phyloP scores from a whole-genome alignment of 2,329 filamentous ascomycete species.

The Pseudogymnoascus sp. region DNA sequence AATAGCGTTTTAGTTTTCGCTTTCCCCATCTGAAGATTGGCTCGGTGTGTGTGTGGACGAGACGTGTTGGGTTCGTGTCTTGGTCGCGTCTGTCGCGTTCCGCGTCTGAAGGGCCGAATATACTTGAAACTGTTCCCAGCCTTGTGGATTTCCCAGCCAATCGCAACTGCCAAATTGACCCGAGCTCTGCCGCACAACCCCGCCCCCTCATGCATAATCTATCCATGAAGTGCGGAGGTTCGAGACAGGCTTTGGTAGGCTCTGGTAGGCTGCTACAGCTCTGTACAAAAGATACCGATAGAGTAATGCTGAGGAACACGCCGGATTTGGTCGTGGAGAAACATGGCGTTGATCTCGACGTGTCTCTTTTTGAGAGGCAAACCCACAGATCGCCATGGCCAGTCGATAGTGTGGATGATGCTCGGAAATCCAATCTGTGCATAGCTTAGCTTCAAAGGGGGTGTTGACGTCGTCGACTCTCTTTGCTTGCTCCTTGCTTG shows the following conservation, averaged over 20 bases:
- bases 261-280: not conserved
- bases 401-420: slow-evolving; percentile 3
- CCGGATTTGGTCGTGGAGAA: slow-evolving; percentile 6
- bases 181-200: not conserved
- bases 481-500: not conserved
- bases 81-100: slow-evolving; percentile 7
- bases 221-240: slow-evolving; percentile 5
- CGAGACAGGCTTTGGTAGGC: not conserved
- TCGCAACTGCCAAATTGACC: slow-evolving; percentile 1
- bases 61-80: slow-evolving; percentile 6
- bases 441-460: slow-evolving; percentile 1
- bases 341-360: slow-evolving; percentile 6
- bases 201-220: not conserved
- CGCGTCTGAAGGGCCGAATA: slow-evolving; percentile 6
- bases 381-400: slow-evolving; percentile 1
- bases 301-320: slow-evolving; percentile 5
- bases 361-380: slow-evolving; percentile 4
- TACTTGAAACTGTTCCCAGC: slow-evolving; percentile 7
- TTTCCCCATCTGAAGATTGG: not conserved
- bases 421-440: not conserved
- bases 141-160: not conserved
- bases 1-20: not conserved
- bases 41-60: not conserved
- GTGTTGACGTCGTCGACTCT: not conserved
- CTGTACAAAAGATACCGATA: not conserved